A percentile compares a stretch with the other conserved stretches of the same genome.
These are phyloP conservation scores for Cenococcum geophilum DNA, from an alignment of 495 filamentous ascomycete species.

Conservation along the genomic window DNA sequence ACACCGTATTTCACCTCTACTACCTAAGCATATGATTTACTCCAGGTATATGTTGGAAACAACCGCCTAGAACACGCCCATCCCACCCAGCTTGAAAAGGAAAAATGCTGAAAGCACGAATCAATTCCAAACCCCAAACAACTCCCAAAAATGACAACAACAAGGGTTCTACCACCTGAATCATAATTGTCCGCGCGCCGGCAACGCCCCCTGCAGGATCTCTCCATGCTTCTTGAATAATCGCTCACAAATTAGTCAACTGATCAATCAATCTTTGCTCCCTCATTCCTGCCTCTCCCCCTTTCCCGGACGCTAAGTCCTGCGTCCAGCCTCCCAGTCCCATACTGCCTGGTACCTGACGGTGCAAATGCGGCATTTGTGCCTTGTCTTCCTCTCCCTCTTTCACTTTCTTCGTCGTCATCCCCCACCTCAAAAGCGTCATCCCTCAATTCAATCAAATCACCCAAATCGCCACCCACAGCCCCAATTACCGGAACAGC, in stretches of 20 bases:
- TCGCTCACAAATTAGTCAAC: no score
- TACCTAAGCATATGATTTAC: no score
- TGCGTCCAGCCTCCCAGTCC: not conserved
- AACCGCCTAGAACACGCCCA: not conserved
- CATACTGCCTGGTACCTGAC: not conserved
- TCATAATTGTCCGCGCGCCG: no score
- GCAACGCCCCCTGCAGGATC: no score
- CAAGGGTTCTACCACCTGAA: no score
- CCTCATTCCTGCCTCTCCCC: not conserved
- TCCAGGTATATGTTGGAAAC: not conserved
- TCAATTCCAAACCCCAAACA: no score
- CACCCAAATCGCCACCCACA: conserved; percentile 46
- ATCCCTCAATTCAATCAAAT: conserved; percentile 78
- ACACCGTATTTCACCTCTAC: no score
- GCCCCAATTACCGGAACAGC: conserved; percentile 35
- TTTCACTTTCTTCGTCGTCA: conserved; percentile 21
- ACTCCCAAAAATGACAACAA: no score
- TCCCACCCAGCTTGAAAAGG: no score
- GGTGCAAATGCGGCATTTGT: not conserved
- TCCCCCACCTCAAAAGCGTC: conserved; percentile 47
- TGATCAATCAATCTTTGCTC: conserved; percentile 4
- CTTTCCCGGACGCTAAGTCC: not conserved
- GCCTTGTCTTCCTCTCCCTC: conserved; percentile 23
- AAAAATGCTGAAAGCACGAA: no score
- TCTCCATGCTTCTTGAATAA: no score